Conservation (phyloP, 2,329 filamentous ascomycete species). For the Oidium heveae region DNA sequence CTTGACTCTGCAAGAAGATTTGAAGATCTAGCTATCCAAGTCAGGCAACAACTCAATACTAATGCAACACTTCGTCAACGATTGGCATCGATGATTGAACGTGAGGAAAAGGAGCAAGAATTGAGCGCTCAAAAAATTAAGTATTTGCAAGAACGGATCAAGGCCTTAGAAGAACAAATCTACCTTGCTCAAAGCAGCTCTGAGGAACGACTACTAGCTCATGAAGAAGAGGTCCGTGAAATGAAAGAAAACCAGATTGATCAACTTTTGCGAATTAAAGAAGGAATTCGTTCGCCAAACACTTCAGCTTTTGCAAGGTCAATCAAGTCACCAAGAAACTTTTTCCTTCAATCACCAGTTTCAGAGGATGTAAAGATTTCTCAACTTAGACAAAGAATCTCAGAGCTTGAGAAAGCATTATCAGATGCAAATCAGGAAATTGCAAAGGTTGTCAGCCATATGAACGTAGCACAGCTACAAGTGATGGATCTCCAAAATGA, state of each 20-base stretch:
- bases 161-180: constrained; percentile 60
- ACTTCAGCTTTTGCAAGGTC: constrained; percentile 30
- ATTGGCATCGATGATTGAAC: constrained; percentile 52
- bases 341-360: constrained; percentile 2
- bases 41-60: constrained; percentile 53
- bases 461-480: constrained; percentile 65
- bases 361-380: constrained; percentile 46
- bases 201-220: constrained; percentile 57
- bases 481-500: constrained; percentile 55
- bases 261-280: constrained; percentile 51
- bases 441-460: constrained; percentile 58
- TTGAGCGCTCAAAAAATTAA: constrained; percentile 62
- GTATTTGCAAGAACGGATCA: constrained; percentile 56
- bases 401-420: constrained; percentile 64
- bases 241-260: constrained; percentile 54
- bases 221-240: constrained; percentile 61
- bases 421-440: constrained; percentile 55
- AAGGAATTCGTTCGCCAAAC: constrained; percentile 23
- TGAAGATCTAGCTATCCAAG: constrained; percentile 54
- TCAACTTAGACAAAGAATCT: constrained; percentile 50
- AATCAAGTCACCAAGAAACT: constrained; percentile 28
- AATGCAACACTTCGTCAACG: constrained; percentile 55
- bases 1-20: constrained; percentile 50
- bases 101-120: constrained; percentile 65
- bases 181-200: constrained; percentile 62